Evolutionary conservation across 2,329 filamentous ascomycete genomes (phyloP).

Genomic region (Aureobasidium sp.): DNA sequence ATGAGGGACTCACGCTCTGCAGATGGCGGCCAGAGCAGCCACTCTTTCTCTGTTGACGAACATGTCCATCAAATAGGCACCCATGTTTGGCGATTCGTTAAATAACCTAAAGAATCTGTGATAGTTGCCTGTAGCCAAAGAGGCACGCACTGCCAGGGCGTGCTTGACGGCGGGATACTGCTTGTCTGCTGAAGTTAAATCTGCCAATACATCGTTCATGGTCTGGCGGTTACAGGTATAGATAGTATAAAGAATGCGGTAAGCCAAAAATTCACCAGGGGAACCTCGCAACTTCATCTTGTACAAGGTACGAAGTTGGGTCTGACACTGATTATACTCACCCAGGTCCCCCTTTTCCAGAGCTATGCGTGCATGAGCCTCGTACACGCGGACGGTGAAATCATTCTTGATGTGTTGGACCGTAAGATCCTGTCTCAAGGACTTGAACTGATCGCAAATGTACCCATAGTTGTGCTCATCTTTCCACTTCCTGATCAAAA

Average conservation of each 20-base stretch:
- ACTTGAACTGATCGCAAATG: conserved; percentile 99
- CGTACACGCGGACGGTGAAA: conserved; percentile 93
- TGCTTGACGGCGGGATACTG: conserved; percentile 77
- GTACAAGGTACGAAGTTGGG: conserved; percentile 89
- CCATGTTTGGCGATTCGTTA: conserved; percentile 91
- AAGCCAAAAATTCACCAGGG: conserved; percentile 93
- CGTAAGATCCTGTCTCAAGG: conserved; percentile 92
- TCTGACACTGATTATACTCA: conserved; percentile 99
- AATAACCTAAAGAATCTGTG: conserved; percentile 98
- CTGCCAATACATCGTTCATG: conserved; percentile 95
- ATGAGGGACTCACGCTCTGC: conserved; percentile 72
- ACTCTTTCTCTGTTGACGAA: conserved; percentile 92
- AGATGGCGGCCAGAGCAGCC: conserved; percentile 82
- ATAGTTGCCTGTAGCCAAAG: conserved; percentile 89
- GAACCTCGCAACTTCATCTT: conserved; percentile 79
- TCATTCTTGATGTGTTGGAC: conserved; percentile 96
- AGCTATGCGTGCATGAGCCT: conserved; percentile 94
- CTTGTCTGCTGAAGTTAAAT: conserved; percentile 98
- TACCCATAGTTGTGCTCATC: conserved; percentile 91
- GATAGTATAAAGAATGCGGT: conserved; percentile 99
- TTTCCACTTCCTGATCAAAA: conserved; percentile 92
- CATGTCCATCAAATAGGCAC: conserved; percentile 98
- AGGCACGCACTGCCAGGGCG: conserved; percentile 83
- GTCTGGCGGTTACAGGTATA: conserved; percentile 97
- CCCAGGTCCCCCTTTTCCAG: conserved; percentile 97